Conservation (phyloP, 768 basidiomycete genomes). For the Lactifluus subvellereus region DNA sequence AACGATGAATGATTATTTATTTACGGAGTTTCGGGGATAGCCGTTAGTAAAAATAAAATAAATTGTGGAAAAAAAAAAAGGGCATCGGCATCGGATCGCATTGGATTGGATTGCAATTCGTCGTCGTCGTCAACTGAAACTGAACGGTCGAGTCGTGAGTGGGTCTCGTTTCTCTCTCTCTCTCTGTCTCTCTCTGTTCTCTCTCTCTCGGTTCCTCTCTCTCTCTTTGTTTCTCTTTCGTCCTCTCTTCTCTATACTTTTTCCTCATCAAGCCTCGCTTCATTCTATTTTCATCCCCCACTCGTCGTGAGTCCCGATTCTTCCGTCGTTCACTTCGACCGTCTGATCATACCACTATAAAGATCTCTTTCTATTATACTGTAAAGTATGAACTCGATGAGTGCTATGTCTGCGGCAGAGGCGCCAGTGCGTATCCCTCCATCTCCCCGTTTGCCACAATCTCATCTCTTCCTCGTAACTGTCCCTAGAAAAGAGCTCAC, state of each 20-base stretch:
- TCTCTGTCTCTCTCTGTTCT: slow-evolving; percentile 46
- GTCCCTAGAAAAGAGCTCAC: slow-evolving; percentile 77
- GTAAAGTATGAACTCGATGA: slow-evolving; percentile 71
- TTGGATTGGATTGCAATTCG: neutral
- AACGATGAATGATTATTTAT: slow-evolving; percentile 27
- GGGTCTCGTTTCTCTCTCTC: slow-evolving; percentile 34
- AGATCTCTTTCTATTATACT: slow-evolving; percentile 28
- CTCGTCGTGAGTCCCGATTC: slow-evolving; percentile 42
- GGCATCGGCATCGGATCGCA: neutral
- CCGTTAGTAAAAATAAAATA: slow-evolving; percentile 8
- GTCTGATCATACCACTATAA: neutral
- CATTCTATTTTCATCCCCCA: slow-evolving; percentile 26
- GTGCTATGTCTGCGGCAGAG: slow-evolving; percentile 61
- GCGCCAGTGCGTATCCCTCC: slow-evolving; percentile 53
- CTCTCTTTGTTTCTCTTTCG: slow-evolving; percentile 47
- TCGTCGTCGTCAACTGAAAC: neutral
- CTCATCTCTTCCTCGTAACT: slow-evolving; percentile 24
- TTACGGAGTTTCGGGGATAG: slow-evolving; percentile 23
- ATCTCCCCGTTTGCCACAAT: neutral
- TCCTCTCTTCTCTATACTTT: slow-evolving; percentile 29
- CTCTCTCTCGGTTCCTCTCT: slow-evolving; percentile 38
- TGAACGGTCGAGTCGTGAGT: slow-evolving; percentile 16
- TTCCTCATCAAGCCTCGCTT: slow-evolving; percentile 20
- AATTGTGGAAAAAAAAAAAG: neutral
- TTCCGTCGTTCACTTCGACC: slow-evolving; percentile 25